Evolutionary conservation across 352 stramenopile species (phyloP), one percentile per base, ranked within the genome.

Genomic region (Globisporangium nunn): DNA sequence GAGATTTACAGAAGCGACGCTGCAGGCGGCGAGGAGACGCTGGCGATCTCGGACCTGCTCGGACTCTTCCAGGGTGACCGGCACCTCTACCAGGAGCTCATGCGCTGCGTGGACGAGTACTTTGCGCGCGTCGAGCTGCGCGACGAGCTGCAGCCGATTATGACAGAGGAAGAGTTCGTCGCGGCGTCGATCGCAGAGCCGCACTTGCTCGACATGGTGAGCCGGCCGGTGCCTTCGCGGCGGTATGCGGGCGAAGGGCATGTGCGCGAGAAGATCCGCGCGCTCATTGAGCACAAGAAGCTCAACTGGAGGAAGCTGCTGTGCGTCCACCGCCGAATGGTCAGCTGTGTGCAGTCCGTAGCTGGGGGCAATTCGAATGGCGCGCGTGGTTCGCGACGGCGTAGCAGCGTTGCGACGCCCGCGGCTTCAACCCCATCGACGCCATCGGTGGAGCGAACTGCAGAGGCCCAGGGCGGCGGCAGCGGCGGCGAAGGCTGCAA

Each of bases 31-130:
- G 52, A 64, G n/a, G 50, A 59, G 30, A 68, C 59, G 1, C 49
- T 78, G 0, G 64, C 72, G 18, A 78, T 78, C 51, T 74, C 72
- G 18, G 69, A 81, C 35, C 50, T 81, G 30, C 61, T 81, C 4
- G 63, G 63, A 8, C 64, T 78, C 29, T 75, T 81, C 46, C 71
- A 81, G 30, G 67, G 72, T 51, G 72, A 77, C 41, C 66, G 66
- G 4, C 69, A 78, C 45, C 58, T 72, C 17, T 77, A 72, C 50
- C 66, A 72, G 18, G 70, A 81, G 61, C 67, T 77, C 33, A 72
- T 76, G 62, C 64, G 66, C 4, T 76, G 66, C 51, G 64, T 81
- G 1, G 72, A 81, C 45, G 67, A 81, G 40, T 78, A 78, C 49
- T 81, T 81, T 59, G 62, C 63, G 23, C 66, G 64, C 48, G 67